These are phyloP conservation scores for Pleurotus sapidus DNA, from an alignment of 768 basidiomycete species.

Conservation along the genomic window DNA sequence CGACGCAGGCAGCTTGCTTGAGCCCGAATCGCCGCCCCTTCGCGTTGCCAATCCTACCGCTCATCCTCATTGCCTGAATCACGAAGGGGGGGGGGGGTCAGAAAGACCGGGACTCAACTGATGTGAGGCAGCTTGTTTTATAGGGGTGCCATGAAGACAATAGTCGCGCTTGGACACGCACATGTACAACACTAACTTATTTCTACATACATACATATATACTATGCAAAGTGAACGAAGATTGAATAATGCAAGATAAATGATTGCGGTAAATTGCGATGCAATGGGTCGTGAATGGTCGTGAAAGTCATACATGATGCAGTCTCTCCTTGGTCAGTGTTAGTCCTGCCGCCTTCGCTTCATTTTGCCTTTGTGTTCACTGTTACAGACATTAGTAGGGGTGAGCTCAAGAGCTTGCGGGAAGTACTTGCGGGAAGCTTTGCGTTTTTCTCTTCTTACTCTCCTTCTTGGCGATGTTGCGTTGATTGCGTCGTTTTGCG, in stretches of 20 bases:
- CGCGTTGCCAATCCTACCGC: neutral
- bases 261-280: neutral
- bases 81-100: too few relatives aligned
- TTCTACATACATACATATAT: neutral
- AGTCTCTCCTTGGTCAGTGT: neutral
- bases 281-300: constrained; percentile 6
- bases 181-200: neutral
- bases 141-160: too few relatives aligned
- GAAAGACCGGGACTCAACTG: too few relatives aligned
- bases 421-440: constrained; percentile 52
- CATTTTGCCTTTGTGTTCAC: constrained; percentile 46
- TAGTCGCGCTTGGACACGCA: too few relatives aligned
- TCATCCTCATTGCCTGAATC: too few relatives aligned
- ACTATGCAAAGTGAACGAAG: neutral
- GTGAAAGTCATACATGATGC: neutral
- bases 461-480: constrained; percentile 78
- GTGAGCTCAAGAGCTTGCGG: constrained; percentile 7
- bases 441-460: constrained; percentile 76
- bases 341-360: constrained; percentile 42
- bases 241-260: constrained; percentile 1
- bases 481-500: constrained; percentile 69
- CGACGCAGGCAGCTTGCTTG: constrained; percentile 1
- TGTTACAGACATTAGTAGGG: constrained; percentile 16
- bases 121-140: too few relatives aligned
- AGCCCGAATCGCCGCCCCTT: neutral